A percentile compares a stretch with the other conserved stretches of the same genome.
Evolutionary conservation across 2,329 filamentous ascomycete genomes (phyloP).

Genomic region (Penicillium sp.): DNA sequence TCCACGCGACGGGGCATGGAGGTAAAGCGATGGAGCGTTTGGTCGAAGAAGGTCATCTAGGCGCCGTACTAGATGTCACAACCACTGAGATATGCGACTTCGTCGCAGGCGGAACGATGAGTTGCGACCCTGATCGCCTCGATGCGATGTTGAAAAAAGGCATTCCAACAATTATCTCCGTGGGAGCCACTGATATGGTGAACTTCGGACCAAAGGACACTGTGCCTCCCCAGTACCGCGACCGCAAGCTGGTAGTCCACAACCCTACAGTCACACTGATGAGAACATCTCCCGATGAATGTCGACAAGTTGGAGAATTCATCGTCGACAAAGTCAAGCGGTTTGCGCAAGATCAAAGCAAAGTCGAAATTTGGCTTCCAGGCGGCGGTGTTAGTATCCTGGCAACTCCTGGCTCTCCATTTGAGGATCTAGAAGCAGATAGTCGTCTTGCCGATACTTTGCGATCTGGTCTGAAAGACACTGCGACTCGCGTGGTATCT

Average conservation of each 20-base stretch:
- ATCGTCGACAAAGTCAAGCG: neutral
- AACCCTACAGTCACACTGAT: neutral
- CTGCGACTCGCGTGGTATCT: neutral
- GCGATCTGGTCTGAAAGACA: neutral
- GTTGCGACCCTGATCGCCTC: neutral
- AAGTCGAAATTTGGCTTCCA: constrained; percentile 1
- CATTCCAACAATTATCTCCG: neutral
- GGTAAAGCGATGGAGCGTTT: neutral
- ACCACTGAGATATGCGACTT: constrained; percentile 1
- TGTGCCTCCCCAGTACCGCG: neutral
- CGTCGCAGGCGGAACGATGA: neutral
- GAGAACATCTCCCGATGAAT: neutral
- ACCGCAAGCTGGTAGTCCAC: neutral
- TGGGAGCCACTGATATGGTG: constrained; percentile 1
- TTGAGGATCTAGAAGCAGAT: neutral
- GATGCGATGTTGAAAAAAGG: neutral
- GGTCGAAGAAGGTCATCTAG: neutral
- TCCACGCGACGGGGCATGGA: neutral
- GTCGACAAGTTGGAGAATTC: neutral
- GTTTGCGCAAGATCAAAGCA: neutral
- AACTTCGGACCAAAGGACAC: neutral
- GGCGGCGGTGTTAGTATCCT: neutral
- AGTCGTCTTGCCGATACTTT: neutral
- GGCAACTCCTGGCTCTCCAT: neutral
- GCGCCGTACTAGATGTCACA: neutral